These are phyloP conservation scores for Neltuma alba DNA, from an alignment of 306 rosid genomes.

Conservation along the genomic window DNA sequence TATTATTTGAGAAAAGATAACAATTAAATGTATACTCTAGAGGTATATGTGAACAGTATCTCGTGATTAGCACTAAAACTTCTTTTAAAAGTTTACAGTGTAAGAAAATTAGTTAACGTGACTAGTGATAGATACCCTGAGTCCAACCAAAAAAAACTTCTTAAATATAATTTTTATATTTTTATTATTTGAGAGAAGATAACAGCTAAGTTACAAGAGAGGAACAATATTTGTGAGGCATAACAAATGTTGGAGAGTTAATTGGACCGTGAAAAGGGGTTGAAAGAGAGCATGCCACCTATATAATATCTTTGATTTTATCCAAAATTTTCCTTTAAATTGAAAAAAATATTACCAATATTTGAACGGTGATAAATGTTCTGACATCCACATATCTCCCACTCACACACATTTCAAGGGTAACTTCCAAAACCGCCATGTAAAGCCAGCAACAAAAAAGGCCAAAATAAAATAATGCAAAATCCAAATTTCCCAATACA, in stretches of 20 bases:
- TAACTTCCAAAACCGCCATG: conserved; percentile 3
- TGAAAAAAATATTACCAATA: background rate
- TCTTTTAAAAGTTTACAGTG: no score
- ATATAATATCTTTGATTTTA: background rate
- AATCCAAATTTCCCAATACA: background rate
- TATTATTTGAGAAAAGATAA: background rate
- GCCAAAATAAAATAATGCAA: background rate
- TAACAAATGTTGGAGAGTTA: background rate
- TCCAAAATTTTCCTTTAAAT: background rate
- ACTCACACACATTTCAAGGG: background rate
- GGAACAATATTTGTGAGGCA: background rate
- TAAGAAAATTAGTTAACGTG: no score
- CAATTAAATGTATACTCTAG: no score
- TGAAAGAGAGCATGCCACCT: background rate
- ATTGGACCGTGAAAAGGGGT: background rate
- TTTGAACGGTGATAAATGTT: background rate
- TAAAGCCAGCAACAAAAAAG: background rate
- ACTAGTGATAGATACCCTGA: no score
- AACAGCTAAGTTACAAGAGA: background rate
- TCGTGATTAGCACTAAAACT: no score
- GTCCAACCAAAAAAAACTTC: no score
- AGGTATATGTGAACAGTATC: no score
- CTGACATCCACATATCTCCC: background rate
- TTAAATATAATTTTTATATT: no score
- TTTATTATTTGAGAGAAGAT: no score